A percentile compares a stretch with the other conserved stretches of the same genome.
Conservation (phyloP, 129 eudicot genomes). For the Erigeron canadensis region DNA sequence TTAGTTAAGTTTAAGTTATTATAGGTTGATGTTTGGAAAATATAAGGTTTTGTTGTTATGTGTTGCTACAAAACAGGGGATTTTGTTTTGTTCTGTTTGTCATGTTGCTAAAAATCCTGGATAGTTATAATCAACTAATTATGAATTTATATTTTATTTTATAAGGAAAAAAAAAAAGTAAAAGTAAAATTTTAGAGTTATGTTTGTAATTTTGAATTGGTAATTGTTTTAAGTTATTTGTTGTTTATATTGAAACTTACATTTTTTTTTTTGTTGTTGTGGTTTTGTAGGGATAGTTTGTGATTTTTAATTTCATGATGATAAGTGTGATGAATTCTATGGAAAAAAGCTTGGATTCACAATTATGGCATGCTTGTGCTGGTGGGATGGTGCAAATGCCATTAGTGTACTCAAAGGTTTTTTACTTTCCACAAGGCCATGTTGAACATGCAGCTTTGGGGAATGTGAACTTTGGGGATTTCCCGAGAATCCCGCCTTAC, state of each 20-base stretch:
- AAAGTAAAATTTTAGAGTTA: neutral
- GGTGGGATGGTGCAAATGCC: slow-evolving; percentile 63
- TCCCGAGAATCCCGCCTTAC: slow-evolving; percentile 30
- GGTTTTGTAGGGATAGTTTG: slow-evolving; percentile 14
- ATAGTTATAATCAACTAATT: neutral
- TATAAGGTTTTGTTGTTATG: slow-evolving; percentile 8
- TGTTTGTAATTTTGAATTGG: neutral
- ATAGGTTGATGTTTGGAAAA: slow-evolving; percentile 2
- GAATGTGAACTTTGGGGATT: slow-evolving; percentile 48
- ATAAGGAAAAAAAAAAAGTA: neutral
- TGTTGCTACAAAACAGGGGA: slow-evolving; percentile 16
- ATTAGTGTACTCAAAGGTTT: slow-evolving; percentile 48
- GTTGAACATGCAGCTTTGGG: slow-evolving; percentile 46
- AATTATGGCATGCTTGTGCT: slow-evolving; percentile 80
- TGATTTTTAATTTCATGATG: slow-evolving; percentile 27
- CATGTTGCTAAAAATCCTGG: slow-evolving; percentile 22
- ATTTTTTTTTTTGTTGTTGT: neutral
- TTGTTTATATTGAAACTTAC: slow-evolving; percentile 14
- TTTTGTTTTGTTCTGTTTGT: slow-evolving; percentile 31
- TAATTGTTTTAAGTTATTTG: neutral
- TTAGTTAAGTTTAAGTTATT: neutral
- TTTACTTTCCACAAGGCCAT: slow-evolving; percentile 90
- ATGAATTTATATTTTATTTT: neutral
- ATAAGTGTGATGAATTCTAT: slow-evolving; percentile 45
- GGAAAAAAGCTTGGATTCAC: slow-evolving; percentile 63